Evolutionary conservation across 257 asterid species (phyloP).

Genomic region (Henckelia pumila): DNA sequence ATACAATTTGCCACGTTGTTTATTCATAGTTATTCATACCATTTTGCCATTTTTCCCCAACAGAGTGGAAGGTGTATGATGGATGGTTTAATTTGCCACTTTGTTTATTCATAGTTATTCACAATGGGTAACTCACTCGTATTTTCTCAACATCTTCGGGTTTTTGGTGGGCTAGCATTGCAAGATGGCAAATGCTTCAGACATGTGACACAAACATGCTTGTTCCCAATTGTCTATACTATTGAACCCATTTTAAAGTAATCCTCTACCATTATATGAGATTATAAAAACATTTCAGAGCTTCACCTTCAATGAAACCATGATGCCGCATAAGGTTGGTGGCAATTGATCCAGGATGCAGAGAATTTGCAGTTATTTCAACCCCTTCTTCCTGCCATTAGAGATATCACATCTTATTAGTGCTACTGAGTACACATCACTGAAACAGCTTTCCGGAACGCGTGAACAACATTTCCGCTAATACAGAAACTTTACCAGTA

Average conservation of each 20-base stretch:
- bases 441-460: too few relatives aligned
- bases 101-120: too few relatives aligned
- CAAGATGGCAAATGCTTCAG: too few relatives aligned
- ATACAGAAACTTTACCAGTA: not conserved
- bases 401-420: conserved; percentile 13
- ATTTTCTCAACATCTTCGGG: not conserved
- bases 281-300: conserved; percentile 11
- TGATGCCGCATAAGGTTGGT: conserved; percentile 67
- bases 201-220: not conserved
- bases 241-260: not conserved
- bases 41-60: too few relatives aligned
- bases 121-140: not conserved
- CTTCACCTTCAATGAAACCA: conserved; percentile 44
- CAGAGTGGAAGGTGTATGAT: not conserved
- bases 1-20: not conserved
- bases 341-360: conserved; percentile 80
- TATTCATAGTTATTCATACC: too few relatives aligned
- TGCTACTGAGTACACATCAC: not conserved
- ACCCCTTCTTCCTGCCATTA: conserved; percentile 70
- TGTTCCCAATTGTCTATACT: not conserved
- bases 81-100: not conserved
- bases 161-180: too few relatives aligned
- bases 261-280: not conserved
- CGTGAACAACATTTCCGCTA: not conserved
- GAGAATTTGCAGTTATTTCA: conserved; percentile 69